Evolutionary conservation across 1,139 yeast species (phyloP).

Genomic region (Wickerhamiella pararugosa): DNA sequence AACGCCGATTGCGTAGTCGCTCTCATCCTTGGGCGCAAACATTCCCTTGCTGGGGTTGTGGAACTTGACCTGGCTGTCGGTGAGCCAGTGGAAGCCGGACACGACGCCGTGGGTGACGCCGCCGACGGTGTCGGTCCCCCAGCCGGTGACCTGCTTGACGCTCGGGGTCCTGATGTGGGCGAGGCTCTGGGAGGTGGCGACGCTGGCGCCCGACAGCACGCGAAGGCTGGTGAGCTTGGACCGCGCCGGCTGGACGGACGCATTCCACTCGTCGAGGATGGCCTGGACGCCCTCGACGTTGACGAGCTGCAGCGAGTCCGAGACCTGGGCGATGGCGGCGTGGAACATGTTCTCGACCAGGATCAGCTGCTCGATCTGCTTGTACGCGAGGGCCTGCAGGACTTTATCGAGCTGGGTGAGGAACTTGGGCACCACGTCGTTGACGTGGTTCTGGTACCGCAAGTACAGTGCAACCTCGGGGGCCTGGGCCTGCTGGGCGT

Average conservation of each 20-base stretch:
- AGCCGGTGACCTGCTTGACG: slow-evolving; percentile 1
- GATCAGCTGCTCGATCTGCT: slow-evolving; percentile 2
- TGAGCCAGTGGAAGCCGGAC: too few relatives aligned
- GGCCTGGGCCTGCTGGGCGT: not conserved
- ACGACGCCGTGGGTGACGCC: slow-evolving; percentile 1
- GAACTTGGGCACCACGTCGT: slow-evolving; percentile 4
- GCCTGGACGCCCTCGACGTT: not conserved
- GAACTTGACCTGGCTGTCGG: slow-evolving; percentile 1
- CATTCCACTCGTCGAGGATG: slow-evolving; percentile 5
- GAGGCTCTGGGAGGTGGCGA: slow-evolving; percentile 3
- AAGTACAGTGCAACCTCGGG: slow-evolving; percentile 3
- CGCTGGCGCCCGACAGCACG: not conserved
- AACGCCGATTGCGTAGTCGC: not conserved
- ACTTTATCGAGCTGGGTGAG: slow-evolving; percentile 2
- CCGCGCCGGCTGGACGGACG: slow-evolving; percentile 1
- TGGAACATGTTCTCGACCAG: not conserved
- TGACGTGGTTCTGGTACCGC: slow-evolving; percentile 4
- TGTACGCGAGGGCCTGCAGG: not conserved
- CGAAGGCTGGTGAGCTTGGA: not conserved
- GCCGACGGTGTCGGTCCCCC: not conserved
- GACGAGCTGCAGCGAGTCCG: not conserved
- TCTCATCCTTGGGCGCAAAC: slow-evolving; percentile 1
- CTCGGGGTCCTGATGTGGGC: not conserved
- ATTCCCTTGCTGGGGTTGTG: slow-evolving; percentile 6
- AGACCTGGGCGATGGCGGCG: not conserved